Base-by-base conservation (phyloP, 1,284 basidiomycete species). In the Phellinidium pouzarii region DNA sequence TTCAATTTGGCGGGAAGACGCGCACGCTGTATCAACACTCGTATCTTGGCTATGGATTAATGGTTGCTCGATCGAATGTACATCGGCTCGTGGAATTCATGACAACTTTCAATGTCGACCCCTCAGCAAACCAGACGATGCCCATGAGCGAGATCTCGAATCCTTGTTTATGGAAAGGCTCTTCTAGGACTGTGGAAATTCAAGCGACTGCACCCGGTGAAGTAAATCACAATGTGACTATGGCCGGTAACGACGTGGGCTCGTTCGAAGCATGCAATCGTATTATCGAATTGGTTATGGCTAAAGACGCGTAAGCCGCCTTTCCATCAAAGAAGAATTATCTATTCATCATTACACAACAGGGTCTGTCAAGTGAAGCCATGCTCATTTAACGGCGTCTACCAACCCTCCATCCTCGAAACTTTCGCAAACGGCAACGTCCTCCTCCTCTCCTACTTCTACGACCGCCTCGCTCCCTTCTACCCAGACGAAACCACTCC, bases 341-440 rank as follows among this genome's bases (percentile, higher is more conserved):
- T 23, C 7, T 17, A 40, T 44, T 40, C 17, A 47, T 8, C 6
- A 9, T 17, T 8, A 44, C 8, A 14, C 5, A 55, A 19, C 59
- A 92, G 90, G 0, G 78, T 93, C 48, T 98, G 96, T 69, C 82
- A 84, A 62, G 75, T 84, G 61, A 91, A 89, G 66, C 94, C 94
- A 0, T 99, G 95, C 68, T 93, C 94, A 1, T 99, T 99, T 73
- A 87, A 92, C 61, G 95, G 95, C 34, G 92, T 97, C 25, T 98
- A 99, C 73, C 95, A 98, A 67, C 96, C 95, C 1, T 88, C 88
- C n/a, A 76, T 98, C 25, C 76, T 91, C 59, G 88, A 95, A 59
- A 87, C 91, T 4, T 98, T 98, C 79, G 77, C 82, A 3, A 67
- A 73, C 19, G 90, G 90, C 58, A 83, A 84, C 63, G 77, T 93